Percentiles rank a stretch among this genome's conserved stretches.
phyloP scores from a whole-genome alignment of 163 green algal species.

The Scenedesmus sp. region DNA sequence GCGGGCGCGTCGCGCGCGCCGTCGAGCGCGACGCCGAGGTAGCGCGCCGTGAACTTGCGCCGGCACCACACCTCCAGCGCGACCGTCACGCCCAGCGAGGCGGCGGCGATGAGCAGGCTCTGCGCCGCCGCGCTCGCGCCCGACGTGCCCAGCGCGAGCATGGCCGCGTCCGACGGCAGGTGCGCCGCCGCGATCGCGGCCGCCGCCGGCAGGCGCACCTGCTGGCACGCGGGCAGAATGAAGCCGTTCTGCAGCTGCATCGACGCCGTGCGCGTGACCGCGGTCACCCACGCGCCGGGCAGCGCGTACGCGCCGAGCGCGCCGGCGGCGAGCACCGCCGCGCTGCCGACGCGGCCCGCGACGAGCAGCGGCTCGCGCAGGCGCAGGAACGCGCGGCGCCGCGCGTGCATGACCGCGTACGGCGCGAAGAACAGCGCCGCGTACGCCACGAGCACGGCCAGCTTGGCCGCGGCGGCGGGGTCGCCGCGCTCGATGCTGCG shows the following conservation, averaged over 20 bases:
- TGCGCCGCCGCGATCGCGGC: slow-evolving; percentile 11
- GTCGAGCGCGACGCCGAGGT: neutral
- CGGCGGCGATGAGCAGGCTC: neutral
- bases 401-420: slow-evolving; percentile 32
- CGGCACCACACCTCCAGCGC: slow-evolving; percentile 15
- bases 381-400: slow-evolving; percentile 8
- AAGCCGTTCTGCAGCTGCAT: slow-evolving; percentile 38
- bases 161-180: neutral
- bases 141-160: neutral
- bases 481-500: slow-evolving; percentile 5
- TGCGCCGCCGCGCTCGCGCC: neutral
- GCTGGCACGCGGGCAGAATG: slow-evolving; percentile 44
- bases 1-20: too few relatives aligned
- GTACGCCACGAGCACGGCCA: slow-evolving; percentile 16
- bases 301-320: neutral
- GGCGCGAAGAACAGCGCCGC: slow-evolving; percentile 30
- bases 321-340: neutral
- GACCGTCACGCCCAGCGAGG: neutral
- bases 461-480: neutral
- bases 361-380: slow-evolving; percentile 28
- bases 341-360: neutral
- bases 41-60: slow-evolving; percentile 17
- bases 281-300: slow-evolving; percentile 26
- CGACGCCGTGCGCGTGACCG: neutral
- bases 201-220: slow-evolving; percentile 32